These are phyloP conservation scores for Oenanthe sinensis DNA, from an alignment of 129 eudicot genomes.

Conservation along the genomic window DNA sequence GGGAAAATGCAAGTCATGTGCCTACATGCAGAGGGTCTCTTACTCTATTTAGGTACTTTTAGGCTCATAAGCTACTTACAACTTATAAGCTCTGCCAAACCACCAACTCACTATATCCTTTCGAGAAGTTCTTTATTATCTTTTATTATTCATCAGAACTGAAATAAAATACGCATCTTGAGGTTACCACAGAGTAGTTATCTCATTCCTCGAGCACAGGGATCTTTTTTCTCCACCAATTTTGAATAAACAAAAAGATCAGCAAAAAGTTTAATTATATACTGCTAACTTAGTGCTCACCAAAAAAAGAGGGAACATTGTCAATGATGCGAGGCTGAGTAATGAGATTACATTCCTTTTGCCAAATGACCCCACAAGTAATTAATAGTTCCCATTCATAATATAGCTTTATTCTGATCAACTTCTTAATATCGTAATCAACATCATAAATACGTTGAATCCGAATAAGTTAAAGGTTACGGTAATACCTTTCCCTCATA, in stretches of 20 bases:
- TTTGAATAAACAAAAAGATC: background rate
- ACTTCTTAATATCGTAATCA: background rate
- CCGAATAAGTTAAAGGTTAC: background rate
- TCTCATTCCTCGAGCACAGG: background rate
- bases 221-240: background rate
- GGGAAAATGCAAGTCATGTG: background rate
- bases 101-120: background rate
- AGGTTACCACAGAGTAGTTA: background rate
- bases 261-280: background rate
- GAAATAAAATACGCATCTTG: too few relatives aligned
- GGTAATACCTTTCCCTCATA: constrained; percentile 78
- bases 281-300: background rate
- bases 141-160: too few relatives aligned
- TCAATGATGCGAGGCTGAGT: background rate
- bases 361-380: background rate
- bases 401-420: background rate
- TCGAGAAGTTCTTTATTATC: background rate
- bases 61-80: background rate
- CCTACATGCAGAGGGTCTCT: background rate
- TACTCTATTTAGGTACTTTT: background rate
- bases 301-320: background rate
- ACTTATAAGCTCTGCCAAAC: background rate
- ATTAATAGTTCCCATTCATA: background rate
- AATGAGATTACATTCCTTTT: background rate
- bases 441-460: background rate